Evolutionary conservation across 176 grass and related monocot species (phyloP).

Genomic region (Melocanna baccifera): DNA sequence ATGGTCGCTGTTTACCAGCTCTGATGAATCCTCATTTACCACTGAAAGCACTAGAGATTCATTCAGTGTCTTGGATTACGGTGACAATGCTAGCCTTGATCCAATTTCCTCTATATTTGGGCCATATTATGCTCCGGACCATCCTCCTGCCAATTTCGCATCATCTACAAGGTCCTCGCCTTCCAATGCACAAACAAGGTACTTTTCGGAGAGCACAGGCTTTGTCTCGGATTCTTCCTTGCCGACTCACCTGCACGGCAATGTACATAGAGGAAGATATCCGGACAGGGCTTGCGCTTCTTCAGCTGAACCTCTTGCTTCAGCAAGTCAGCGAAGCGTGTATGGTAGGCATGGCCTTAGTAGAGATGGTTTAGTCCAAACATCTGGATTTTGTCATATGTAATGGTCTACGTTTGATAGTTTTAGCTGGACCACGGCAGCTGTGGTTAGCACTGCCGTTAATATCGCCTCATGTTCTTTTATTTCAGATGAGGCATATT

Average conservation of each 20-base stretch:
- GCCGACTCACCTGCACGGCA: constrained; percentile 46
- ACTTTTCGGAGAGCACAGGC: constrained; percentile 57
- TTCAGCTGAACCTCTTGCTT: constrained; percentile 42
- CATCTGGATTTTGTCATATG: constrained; percentile 86
- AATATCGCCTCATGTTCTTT: constrained; percentile 63
- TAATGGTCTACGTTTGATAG: constrained; percentile 51
- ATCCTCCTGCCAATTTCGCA: constrained; percentile 38
- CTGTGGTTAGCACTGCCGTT: constrained; percentile 24
- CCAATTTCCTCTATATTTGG: constrained; percentile 84
- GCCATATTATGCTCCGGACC: constrained; percentile 57
- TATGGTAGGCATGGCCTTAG: constrained; percentile 40
- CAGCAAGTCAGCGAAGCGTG: constrained; percentile 21
- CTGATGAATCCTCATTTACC: constrained; percentile 95
- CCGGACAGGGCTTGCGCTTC: constrained; percentile 45
- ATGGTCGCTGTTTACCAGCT: constrained; percentile 96
- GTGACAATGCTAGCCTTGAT: constrained; percentile 62
- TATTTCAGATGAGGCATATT: constrained; percentile 56
- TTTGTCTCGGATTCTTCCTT: constrained; percentile 48
- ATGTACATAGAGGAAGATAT: constrained; percentile 85
- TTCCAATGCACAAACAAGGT: constrained; percentile 68
- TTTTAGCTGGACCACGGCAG: constrained; percentile 42
- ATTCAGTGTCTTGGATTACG: constrained; percentile 79
- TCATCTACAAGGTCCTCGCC: constrained; percentile 62
- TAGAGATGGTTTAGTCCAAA: constrained; percentile 80
- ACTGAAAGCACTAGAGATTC: constrained; percentile 98